Base-by-base conservation (phyloP, 768 basidiomycete genomes). In the Tulasnella sp. region DNA sequence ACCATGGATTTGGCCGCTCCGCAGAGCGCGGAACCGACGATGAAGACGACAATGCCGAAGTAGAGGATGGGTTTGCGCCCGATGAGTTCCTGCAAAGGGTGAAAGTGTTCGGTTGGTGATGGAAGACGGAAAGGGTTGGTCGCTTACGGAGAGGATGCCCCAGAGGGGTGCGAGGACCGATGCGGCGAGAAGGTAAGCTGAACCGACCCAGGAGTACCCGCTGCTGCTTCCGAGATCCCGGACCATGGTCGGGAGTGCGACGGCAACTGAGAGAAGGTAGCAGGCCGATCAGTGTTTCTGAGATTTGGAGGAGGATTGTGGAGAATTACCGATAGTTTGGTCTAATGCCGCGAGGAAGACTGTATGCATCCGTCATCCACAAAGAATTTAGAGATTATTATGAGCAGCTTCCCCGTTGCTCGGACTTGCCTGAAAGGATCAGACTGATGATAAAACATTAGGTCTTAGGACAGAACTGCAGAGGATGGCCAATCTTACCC, bases 11-110 rank as follows among this genome's bases (percentile, higher is more conserved):
- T 89, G 0, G 92, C 91, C 0, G 90, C 89, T 11, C 92, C 92
- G 75, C 90, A 93, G 68, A 94, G 81, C 0, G 90, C 91, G 6
- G 90, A 91, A 26, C 90, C 91, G 75, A 92, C 80, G 80, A 94
- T 78, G 79, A 94, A 95, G 4, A 87, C 78, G 26, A 83, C 7
- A 47, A 95, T 90, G 6, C 85, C 85, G 0, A 85, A 76, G 75
- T 89, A 91, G 0, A 94, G 82, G 29, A 92, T 81, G 0, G 87
- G 87, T 77, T 94, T 94, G 32, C 91, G 83, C 8, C 88, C 88
- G 83, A 75, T 11, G 29, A 63, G 2, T 6, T 44, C 35, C 82
- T 6, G 87, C 87, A 5, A 22, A 42, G 34, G 16, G 7, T 41
- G 5, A 47, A 32, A 26, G 2, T 52, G 47, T 52, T 26, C n/a